A percentile compares a stretch with the other conserved stretches of the same genome.
phyloP scores from a whole-genome alignment of 495 filamentous ascomycete genomes.

The Wilcoxina mikolae region DNA sequence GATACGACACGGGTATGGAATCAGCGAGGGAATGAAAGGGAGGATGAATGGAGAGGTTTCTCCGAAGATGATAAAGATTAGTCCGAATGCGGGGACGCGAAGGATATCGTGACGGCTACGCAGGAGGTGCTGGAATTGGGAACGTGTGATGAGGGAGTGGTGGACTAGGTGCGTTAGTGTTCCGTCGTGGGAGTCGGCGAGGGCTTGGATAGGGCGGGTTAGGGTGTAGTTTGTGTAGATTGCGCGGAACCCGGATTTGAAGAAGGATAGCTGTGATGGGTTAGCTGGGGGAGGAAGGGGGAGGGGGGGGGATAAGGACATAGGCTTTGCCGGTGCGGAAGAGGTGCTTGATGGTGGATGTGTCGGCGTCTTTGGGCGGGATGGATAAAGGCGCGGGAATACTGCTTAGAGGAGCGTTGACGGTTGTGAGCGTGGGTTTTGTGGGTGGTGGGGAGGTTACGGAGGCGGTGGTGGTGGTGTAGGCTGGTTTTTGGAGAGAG shows the following conservation, averaged over 20 bases:
- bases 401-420: conserved; percentile 47
- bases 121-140: conserved; percentile 49
- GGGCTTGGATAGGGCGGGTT: conserved; percentile 32
- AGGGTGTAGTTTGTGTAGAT: conserved; percentile 44
- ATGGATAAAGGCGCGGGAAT: conserved; percentile 44
- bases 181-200: conserved; percentile 14
- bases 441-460: conserved; percentile 7
- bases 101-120: conserved; percentile 52
- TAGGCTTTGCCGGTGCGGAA: conserved; percentile 43
- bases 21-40: conserved; percentile 47
- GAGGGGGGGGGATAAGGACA: too few relatives aligned
- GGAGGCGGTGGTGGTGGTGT: conserved; percentile 1
- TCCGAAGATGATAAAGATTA: conserved; percentile 61
- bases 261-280: conserved; percentile 63
- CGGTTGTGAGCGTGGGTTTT: conserved; percentile 4
- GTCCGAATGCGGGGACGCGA: conserved; percentile 57
- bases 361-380: conserved; percentile 31
- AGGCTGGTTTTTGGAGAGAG: conserved; percentile 1
- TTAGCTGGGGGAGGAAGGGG: too few relatives aligned
- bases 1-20: conserved; percentile 68
- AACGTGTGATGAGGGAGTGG: conserved; percentile 34
- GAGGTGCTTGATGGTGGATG: conserved; percentile 34
- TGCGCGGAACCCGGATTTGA: conserved; percentile 65
- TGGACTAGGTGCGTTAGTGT: conserved; percentile 28
- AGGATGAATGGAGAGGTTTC: conserved; percentile 71